These are phyloP conservation scores for Eimeria necatrix DNA, from an alignment of 169 alveolate species.

Conservation along the genomic window DNA sequence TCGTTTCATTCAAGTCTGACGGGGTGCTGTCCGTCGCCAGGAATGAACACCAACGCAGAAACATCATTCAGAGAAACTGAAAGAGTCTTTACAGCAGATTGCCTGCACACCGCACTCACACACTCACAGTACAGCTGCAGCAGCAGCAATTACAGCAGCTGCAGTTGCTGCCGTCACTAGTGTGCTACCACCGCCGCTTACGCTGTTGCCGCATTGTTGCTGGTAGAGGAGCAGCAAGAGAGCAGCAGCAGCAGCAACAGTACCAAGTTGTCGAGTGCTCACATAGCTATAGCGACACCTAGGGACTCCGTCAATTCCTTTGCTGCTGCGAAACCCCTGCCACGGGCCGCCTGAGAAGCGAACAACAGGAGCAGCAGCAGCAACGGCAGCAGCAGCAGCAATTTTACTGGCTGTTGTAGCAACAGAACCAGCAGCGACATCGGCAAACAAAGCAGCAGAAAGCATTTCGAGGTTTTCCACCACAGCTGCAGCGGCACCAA, in stretches of 20 bases:
- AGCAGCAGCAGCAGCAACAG: background rate
- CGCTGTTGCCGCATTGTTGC: background rate
- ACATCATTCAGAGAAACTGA: background rate
- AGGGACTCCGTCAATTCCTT: slow-evolving; percentile 47
- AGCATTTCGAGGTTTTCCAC: too few relatives aligned
- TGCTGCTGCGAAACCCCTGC: slow-evolving; percentile 5
- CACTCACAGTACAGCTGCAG: background rate
- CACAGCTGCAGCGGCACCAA: too few relatives aligned
- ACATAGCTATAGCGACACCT: slow-evolving; percentile 33
- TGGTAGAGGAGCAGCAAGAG: background rate
- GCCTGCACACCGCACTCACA: background rate
- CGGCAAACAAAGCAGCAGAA: too few relatives aligned
- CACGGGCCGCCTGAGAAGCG: slow-evolving; percentile 34
- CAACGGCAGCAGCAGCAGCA: background rate
- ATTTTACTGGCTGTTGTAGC: background rate
- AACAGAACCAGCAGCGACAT: background rate
- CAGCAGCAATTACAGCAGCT: background rate
- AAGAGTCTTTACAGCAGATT: background rate
- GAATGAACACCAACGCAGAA: slow-evolving; percentile 22
- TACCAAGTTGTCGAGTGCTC: background rate
- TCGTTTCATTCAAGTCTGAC: background rate
- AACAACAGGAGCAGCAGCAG: background rate
- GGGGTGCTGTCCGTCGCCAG: slow-evolving; percentile 50
- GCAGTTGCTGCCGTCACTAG: background rate
- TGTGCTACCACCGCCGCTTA: background rate